Base-by-base conservation (phyloP, 2,329 filamentous ascomycete genomes). In the Malbranchea zuffiana region DNA sequence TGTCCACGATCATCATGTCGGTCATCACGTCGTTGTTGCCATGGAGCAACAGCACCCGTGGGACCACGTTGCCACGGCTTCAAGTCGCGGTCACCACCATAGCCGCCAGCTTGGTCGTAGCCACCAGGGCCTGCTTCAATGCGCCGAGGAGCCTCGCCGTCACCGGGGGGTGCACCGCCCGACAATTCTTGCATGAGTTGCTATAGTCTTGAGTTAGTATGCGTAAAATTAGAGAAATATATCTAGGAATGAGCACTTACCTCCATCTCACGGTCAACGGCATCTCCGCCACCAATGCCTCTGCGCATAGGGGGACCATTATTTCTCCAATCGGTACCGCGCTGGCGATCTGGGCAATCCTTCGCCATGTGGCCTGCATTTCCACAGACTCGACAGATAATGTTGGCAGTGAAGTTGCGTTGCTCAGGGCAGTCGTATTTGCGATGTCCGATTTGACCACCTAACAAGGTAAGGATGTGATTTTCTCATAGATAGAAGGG, bases 391-490 rank as follows among this genome's bases (percentile, higher is more conserved):
- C 88, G 87, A 66, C 90, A 98, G 57, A 98, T 96, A 59, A 98
- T 96, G 64, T 86, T 96, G 52, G 90, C 87, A n/a, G 90, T 98
- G 65, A 82, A 96, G 66, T 98, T 98, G 59, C 87, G 84, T 61
- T 90, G 84, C 66, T 98, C 85, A 10, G 90, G 90, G 52, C 90
- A 98, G 59, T 98, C 90, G 60, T 95, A 96, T 66, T 98, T 98
- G 64, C 90, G 81, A 63, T 98, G 90, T 43, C 90, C 90, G 47
- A 98, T 98, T 72, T 96, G 86, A 51, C 90, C 90, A 63, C 84
- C 70, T 71, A 30, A 26, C 20, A 5, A 31, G 41, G 20, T 20
- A 24, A 32, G 37, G 45, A 39, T 35, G 41, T 31, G 24, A 8
- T 32, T 13, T 16, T 32, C 23, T 28, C 16, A 42, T 28, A 43